Evolutionary conservation across 2,329 filamentous ascomycete genomes (phyloP).

Genomic region (Leptodontidium sp.): DNA sequence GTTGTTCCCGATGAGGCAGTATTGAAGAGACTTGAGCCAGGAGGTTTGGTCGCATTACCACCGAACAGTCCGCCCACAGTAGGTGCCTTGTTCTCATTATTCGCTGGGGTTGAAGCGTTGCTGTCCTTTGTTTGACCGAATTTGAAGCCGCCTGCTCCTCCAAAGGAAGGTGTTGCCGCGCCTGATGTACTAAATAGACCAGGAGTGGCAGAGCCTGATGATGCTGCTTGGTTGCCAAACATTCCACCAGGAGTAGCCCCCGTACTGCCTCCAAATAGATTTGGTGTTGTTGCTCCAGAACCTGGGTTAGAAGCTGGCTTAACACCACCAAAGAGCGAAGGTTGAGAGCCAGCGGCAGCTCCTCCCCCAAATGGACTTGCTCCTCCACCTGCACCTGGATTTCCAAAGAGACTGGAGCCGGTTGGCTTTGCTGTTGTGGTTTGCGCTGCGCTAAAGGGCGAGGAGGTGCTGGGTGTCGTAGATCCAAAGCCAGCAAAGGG

Average conservation of each 20-base stretch:
- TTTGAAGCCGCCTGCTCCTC: constrained; percentile 26
- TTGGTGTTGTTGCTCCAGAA: constrained; percentile 36
- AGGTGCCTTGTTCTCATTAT: constrained; percentile 32
- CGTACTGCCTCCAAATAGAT: constrained; percentile 42
- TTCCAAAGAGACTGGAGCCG: constrained; percentile 28
- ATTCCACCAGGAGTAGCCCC: constrained; percentile 41
- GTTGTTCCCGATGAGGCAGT: constrained; percentile 40
- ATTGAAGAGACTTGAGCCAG: constrained; percentile 36
- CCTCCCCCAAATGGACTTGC: constrained; percentile 32
- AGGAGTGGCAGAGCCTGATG: constrained; percentile 19
- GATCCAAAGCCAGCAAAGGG: constrained; percentile 45
- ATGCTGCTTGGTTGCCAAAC: constrained; percentile 23
- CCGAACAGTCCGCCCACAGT: constrained; percentile 25
- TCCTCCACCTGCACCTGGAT: constrained; percentile 21
- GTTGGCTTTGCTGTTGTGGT: constrained; percentile 37
- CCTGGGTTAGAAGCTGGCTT: constrained; percentile 28
- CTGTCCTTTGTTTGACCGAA: constrained; percentile 31
- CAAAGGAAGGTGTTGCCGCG: constrained; percentile 25
- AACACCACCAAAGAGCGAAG: constrained; percentile 27
- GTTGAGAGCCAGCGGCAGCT: constrained; percentile 10
- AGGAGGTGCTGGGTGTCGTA: constrained; percentile 30
- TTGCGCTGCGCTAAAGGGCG: constrained; percentile 31
- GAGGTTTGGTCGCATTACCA: constrained; percentile 22
- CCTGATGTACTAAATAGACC: constrained; percentile 16
- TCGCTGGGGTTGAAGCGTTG: constrained; percentile 27